A percentile compares a stretch with the other conserved stretches of the same genome.
Conservation (phyloP, 768 basidiomycete species). For the Rhodocollybia butyracea region DNA sequence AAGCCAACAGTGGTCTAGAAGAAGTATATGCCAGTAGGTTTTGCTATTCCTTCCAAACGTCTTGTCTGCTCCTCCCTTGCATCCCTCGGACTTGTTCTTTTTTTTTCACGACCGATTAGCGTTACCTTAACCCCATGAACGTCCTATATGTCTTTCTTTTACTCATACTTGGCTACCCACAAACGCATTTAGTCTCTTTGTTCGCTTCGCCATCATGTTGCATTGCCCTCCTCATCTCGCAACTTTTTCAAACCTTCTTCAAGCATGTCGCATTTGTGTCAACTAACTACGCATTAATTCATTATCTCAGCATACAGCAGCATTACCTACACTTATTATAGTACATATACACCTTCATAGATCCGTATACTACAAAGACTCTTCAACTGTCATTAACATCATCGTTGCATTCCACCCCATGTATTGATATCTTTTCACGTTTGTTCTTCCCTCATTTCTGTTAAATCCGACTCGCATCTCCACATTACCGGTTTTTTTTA, state of each 20-base stretch:
- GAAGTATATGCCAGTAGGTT: slow-evolving; percentile 4
- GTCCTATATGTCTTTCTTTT: neutral
- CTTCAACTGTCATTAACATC: neutral
- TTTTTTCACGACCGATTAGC: neutral
- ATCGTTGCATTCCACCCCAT: neutral
- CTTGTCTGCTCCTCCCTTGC: neutral
- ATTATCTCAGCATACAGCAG: neutral
- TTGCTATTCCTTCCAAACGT: neutral
- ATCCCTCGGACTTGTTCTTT: neutral
- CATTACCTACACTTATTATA: slow-evolving; percentile 1
- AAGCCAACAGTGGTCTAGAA: neutral
- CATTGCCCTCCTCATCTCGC: neutral
- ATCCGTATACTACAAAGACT: neutral
- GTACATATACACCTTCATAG: neutral
- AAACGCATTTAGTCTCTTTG: slow-evolving; percentile 1
- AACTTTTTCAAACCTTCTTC: neutral
- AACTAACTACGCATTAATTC: neutral
- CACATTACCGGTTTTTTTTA: neutral
- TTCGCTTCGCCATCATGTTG: neutral
- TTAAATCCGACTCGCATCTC: too few species aligned
- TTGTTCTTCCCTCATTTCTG: neutral
- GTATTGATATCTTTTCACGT: neutral
- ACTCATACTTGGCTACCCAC: too few species aligned
- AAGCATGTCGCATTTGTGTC: neutral
- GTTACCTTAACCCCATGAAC: neutral